Evolutionary conservation across 306 rosid species (phyloP).

Genomic region (Prunus persica): Prunus_persica_NCBIv2 NC_034009.1:34264001-34264500

Average conservation of each 20-base stretch:
- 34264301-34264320: not conserved
- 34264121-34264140: not conserved
- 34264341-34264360: not conserved
- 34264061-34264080: slow-evolving; percentile 67
- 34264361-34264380: not conserved
- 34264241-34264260: slow-evolving; percentile 73
- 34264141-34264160: slow-evolving; percentile 6
- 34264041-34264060: slow-evolving; percentile 74
- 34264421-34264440: not conserved
- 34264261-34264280: slow-evolving; percentile 90
- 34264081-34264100: not conserved
- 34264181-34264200: slow-evolving; percentile 90
- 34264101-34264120: not conserved
- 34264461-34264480: not conserved
- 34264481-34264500: not conserved
- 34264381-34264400: not conserved
- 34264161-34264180: slow-evolving; percentile 25
- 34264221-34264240: slow-evolving; percentile 82
- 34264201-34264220: slow-evolving; percentile 88
- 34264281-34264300: not conserved
- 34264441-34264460: not conserved
- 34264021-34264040: slow-evolving; percentile 87
- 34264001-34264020: slow-evolving; percentile 89
- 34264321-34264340: not conserved
- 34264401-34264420: not conserved